A percentile compares a stretch with the other conserved stretches of the same genome.
Evolutionary conservation across 2,329 filamentous ascomycete species (phyloP).

Genomic region (Cadophora sp.): DNA sequence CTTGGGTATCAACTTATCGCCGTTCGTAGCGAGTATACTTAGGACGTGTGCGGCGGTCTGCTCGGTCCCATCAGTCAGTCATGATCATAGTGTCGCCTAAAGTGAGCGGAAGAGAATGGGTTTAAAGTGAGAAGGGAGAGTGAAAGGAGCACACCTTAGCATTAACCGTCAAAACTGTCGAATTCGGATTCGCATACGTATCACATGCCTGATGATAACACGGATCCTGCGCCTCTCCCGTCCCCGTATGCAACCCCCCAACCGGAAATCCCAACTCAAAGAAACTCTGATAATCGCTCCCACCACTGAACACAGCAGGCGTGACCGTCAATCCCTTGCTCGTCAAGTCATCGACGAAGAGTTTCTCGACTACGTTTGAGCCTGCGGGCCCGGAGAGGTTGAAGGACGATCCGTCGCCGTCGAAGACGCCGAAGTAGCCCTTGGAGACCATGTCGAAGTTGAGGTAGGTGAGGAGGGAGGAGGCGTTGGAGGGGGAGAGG

Average conservation of each 20-base stretch:
- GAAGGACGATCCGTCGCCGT: constrained; percentile 62
- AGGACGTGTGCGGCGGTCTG: constrained; percentile 29
- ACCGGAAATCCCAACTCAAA: constrained; percentile 26
- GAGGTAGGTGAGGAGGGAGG: constrained; percentile 64
- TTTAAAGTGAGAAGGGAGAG: neutral
- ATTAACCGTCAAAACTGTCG: constrained; percentile 27
- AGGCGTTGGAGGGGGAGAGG: constrained; percentile 54
- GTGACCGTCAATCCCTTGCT: constrained; percentile 23
- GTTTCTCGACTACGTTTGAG: constrained; percentile 58
- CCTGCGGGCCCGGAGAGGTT: constrained; percentile 60
- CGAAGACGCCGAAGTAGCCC: constrained; percentile 58
- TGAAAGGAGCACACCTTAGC: constrained; percentile 20
- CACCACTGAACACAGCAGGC: constrained; percentile 22
- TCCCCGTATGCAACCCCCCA: constrained; percentile 28
- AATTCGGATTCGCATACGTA: constrained; percentile 26
- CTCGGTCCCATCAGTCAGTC: neutral
- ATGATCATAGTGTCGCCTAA: neutral
- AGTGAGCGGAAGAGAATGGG: neutral
- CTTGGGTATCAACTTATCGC: constrained; percentile 23
- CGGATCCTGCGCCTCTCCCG: constrained; percentile 24
- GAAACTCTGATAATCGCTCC: constrained; percentile 27
- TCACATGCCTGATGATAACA: constrained; percentile 32
- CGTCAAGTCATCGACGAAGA: constrained; percentile 50
- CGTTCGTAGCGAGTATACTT: constrained; percentile 23
- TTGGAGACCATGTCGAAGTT: constrained; percentile 73